Evolutionary conservation across 148 eudicot species (phyloP).

Genomic region (Selenicereus undatus): DNA sequence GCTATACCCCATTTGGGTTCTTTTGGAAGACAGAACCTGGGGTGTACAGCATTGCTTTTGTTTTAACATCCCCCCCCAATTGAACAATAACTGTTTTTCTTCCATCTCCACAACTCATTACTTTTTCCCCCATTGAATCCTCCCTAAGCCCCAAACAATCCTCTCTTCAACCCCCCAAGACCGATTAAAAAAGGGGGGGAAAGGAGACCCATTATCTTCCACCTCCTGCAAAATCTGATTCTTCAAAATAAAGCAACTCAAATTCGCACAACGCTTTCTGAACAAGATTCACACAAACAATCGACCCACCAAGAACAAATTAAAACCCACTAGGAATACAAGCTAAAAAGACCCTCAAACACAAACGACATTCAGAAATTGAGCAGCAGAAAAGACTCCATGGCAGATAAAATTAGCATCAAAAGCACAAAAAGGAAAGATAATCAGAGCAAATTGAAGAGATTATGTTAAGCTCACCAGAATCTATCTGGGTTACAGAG

Average conservation of each 20-base stretch:
- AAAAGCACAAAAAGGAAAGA: background rate
- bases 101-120: constrained; percentile 5
- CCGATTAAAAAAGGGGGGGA: background rate
- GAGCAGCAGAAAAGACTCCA: background rate
- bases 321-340: background rate
- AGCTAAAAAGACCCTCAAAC: background rate
- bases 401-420: background rate
- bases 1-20: background rate
- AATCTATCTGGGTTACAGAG: background rate
- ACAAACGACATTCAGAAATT: constrained; percentile 1
- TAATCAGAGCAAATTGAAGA: background rate
- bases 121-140: background rate
- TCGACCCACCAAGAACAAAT: constrained; percentile 1
- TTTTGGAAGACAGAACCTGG: background rate
- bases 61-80: background rate
- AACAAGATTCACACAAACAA: background rate
- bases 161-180: background rate
- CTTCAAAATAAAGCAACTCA: background rate
- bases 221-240: background rate
- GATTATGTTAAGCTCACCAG: background rate
- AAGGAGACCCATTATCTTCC: background rate
- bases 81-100: constrained; percentile 1
- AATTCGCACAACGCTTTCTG: background rate
- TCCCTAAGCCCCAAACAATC: background rate
- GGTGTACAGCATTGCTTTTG: background rate